Evolutionary conservation across 768 basidiomycete genomes (phyloP).

Genomic region (Gymnopilus junonius): DNA sequence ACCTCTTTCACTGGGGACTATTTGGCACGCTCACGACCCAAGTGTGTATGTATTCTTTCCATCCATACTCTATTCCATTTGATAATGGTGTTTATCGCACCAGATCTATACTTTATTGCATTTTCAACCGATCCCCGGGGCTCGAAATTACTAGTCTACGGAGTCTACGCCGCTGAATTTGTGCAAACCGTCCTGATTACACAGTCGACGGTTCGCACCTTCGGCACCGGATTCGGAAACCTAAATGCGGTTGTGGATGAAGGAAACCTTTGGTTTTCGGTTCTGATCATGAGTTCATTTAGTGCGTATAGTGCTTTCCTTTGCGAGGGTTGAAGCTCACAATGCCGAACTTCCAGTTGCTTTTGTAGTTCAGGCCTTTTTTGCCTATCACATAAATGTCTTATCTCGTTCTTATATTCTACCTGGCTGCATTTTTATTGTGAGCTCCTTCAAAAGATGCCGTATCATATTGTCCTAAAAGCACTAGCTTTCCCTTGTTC

Average conservation of each 20-base stretch:
- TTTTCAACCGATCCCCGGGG: slow-evolving; percentile 26
- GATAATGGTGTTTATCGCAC: not conserved
- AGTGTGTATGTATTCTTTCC: slow-evolving; percentile 20
- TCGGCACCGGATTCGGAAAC: slow-evolving; percentile 27
- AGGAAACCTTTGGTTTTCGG: slow-evolving; percentile 25
- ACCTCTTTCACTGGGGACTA: no score
- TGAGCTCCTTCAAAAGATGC: not conserved
- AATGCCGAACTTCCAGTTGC: slow-evolving; percentile 4
- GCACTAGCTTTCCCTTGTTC: slow-evolving; percentile 12
- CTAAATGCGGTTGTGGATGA: slow-evolving; percentile 17
- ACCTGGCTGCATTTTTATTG: not conserved
- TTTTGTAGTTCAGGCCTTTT: slow-evolving; percentile 19
- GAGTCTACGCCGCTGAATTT: slow-evolving; percentile 15
- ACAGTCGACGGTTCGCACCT: slow-evolving; percentile 23
- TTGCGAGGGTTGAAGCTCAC: no score
- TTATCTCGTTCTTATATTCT: slow-evolving; percentile 11
- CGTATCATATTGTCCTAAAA: not conserved
- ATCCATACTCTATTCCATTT: not conserved
- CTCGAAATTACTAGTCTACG: slow-evolving; percentile 21
- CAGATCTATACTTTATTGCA: slow-evolving; percentile 30
- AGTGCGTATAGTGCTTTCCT: slow-evolving; percentile 11
- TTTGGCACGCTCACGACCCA: slow-evolving; percentile 13
- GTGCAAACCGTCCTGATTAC: slow-evolving; percentile 21
- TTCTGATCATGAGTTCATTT: slow-evolving; percentile 22
- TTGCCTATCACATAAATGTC: slow-evolving; percentile 11